Percentiles rank a stretch among this genome's conserved stretches.
Evolutionary conservation across 129 eudicot species (phyloP).

Genomic region (Flaveria brownii): DNA sequence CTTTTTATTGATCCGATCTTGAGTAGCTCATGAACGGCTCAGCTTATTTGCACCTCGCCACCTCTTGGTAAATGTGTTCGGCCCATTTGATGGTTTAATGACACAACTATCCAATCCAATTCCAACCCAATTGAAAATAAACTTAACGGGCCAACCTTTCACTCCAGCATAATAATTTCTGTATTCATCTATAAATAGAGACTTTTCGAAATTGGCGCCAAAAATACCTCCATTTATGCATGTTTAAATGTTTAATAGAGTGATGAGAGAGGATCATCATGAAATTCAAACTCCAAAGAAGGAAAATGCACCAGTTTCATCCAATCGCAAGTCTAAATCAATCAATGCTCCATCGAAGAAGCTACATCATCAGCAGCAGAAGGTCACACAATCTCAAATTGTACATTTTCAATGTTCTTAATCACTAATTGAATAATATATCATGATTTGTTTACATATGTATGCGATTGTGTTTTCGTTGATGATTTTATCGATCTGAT

Average conservation of each 20-base stretch:
- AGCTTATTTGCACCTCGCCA: too few relatives aligned
- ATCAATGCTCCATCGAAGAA: slow-evolving; percentile 13
- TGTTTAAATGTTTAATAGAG: slow-evolving; percentile 18
- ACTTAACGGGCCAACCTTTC: not conserved
- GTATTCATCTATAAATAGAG: not conserved
- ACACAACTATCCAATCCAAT: not conserved
- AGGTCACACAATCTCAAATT: slow-evolving; percentile 28
- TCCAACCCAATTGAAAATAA: not conserved
- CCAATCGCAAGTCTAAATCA: slow-evolving; percentile 33
- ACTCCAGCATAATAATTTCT: too few relatives aligned
- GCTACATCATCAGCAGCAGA: slow-evolving; percentile 29
- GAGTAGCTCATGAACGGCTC: too few relatives aligned
- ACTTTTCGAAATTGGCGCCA: slow-evolving; percentile 37
- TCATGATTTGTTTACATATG: not conserved
- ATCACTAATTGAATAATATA: not conserved
- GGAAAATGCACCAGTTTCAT: slow-evolving; percentile 22
- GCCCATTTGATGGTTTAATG: not conserved
- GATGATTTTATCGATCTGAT: not conserved
- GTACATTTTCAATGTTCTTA: not conserved
- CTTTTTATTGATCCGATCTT: too few relatives aligned
- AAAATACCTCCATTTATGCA: slow-evolving; percentile 16
- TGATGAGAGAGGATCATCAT: slow-evolving; percentile 33
- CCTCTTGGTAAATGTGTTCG: not conserved
- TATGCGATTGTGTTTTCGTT: not conserved
- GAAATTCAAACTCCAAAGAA: slow-evolving; percentile 37